Conservation (phyloP, 768 basidiomycete genomes). For the Lentinula detonsa region DNA sequence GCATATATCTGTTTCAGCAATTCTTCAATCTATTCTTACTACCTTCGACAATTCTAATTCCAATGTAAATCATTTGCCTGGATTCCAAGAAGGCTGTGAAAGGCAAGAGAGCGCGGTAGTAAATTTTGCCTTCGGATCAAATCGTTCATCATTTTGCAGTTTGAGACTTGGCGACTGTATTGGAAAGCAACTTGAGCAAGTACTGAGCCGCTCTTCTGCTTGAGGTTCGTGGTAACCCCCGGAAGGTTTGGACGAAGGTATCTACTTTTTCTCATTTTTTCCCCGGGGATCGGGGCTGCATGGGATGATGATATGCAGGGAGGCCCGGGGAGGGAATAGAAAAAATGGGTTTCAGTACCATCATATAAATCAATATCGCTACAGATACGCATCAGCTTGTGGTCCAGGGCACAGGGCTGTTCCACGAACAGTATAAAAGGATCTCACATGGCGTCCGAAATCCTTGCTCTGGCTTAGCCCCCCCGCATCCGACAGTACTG, state of each 20-base stretch:
- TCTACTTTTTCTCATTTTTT: too few species aligned
- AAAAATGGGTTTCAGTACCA: neutral
- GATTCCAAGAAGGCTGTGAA: too few species aligned
- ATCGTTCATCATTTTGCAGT: neutral
- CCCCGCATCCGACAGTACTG: neutral
- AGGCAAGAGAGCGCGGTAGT: too few species aligned
- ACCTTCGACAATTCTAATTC: too few species aligned
- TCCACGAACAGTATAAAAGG: neutral
- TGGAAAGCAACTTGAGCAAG: too few species aligned
- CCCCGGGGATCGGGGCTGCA: neutral
- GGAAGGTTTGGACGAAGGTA: too few species aligned
- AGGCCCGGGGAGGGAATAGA: neutral
- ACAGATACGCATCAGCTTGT: neutral
- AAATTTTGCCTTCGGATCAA: neutral
- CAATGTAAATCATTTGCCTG: too few species aligned
- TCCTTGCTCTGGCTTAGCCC: constrained; percentile 6
- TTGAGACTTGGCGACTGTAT: too few species aligned
- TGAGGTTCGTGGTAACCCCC: too few species aligned
- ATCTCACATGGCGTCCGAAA: neutral
- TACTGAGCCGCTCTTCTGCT: too few species aligned
- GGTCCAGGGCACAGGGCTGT: neutral
- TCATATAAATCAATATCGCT: neutral
- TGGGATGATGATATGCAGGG: neutral
- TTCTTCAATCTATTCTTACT: too few species aligned
- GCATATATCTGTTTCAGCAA: too few species aligned